These are phyloP conservation scores for Tothia fuscella DNA, from an alignment of 2,329 filamentous ascomycete species.

Conservation along the genomic window DNA sequence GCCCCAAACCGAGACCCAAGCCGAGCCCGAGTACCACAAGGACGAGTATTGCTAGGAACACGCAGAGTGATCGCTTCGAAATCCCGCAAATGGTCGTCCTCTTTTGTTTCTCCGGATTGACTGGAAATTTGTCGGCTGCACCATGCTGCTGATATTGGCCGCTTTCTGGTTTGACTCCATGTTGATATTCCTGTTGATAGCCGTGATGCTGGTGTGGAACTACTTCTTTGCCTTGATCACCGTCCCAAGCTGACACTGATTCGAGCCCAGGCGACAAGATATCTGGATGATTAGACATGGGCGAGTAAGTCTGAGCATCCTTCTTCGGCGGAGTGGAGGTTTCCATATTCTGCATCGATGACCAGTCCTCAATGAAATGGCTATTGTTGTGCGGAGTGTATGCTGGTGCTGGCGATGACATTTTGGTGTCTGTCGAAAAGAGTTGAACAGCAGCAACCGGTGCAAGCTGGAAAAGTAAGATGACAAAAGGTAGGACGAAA, in stretches of 20 bases:
- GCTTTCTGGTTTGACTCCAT: not conserved
- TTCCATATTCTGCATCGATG: not conserved
- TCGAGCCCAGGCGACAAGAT: constrained; percentile 8
- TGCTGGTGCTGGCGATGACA: constrained; percentile 5
- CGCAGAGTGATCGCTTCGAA: not conserved
- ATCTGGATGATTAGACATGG: constrained; percentile 6
- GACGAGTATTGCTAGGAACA: not conserved
- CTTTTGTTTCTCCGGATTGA: not conserved
- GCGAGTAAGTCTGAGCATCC: too few species aligned
- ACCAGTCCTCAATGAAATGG: constrained; percentile 4
- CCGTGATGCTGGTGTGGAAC: constrained; percentile 4
- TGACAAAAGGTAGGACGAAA: not conserved
- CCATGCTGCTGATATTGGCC: not conserved
- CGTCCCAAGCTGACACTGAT: not conserved
- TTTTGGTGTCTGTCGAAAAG: not conserved
- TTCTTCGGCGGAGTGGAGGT: not conserved
- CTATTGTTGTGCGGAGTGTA: not conserved
- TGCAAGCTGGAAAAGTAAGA: constrained; percentile 1
- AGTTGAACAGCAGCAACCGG: not conserved
- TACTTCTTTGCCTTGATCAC: constrained; percentile 8
- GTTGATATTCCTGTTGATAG: too few species aligned
- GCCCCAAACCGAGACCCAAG: constrained; percentile 6
- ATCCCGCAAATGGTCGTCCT: constrained; percentile 6
- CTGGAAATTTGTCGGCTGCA: not conserved
- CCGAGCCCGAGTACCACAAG: constrained; percentile 7